A percentile compares a stretch with the other conserved stretches of the same genome.
Evolutionary conservation across 2,329 filamentous ascomycete species (phyloP).

Genomic region (Fusarium sp.): DNA sequence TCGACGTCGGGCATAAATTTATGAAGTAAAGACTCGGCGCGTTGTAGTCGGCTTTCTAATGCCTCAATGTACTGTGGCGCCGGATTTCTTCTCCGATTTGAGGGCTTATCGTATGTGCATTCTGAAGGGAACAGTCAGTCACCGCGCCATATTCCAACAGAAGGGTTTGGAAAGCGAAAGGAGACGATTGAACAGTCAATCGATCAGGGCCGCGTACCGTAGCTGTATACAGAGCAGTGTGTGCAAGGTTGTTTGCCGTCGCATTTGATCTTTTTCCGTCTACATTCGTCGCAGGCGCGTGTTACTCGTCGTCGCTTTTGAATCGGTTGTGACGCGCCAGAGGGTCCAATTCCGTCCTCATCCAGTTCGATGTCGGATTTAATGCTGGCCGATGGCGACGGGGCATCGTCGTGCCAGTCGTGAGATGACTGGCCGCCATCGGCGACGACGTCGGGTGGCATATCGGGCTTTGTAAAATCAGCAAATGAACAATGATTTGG

Average conservation of each 20-base stretch:
- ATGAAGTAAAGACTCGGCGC: conserved; percentile 82
- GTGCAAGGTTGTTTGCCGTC: conserved; percentile 90
- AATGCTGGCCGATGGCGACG: conserved; percentile 57
- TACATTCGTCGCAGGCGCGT: conserved; percentile 83
- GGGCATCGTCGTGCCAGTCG: conserved; percentile 54
- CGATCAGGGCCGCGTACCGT: conserved; percentile 72
- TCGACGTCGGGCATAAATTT: conserved; percentile 87
- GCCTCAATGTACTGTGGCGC: conserved; percentile 94
- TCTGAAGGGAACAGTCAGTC: conserved; percentile 63
- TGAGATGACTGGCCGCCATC: conserved; percentile 54
- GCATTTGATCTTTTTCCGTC: conserved; percentile 88
- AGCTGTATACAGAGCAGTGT: conserved; percentile 98
- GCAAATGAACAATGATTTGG: conserved; percentile 24
- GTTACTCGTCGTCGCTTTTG: conserved; percentile 84
- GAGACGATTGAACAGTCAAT: conserved; percentile 8
- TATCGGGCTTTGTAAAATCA: conserved; percentile 45
- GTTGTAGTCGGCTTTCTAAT: conserved; percentile 83
- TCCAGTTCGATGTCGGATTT: conserved; percentile 58
- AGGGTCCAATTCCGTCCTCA: conserved; percentile 50
- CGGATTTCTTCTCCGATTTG: conserved; percentile 89
- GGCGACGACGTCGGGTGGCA: conserved; percentile 57
- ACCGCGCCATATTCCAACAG: conserved; percentile 1
- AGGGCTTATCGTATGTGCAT: conserved; percentile 95
- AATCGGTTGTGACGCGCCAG: conserved; percentile 64
- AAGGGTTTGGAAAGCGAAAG: conserved; percentile 1